phyloP scores from a whole-genome alignment of 495 filamentous ascomycete species.

The Penicillium malachiteum region DNA sequence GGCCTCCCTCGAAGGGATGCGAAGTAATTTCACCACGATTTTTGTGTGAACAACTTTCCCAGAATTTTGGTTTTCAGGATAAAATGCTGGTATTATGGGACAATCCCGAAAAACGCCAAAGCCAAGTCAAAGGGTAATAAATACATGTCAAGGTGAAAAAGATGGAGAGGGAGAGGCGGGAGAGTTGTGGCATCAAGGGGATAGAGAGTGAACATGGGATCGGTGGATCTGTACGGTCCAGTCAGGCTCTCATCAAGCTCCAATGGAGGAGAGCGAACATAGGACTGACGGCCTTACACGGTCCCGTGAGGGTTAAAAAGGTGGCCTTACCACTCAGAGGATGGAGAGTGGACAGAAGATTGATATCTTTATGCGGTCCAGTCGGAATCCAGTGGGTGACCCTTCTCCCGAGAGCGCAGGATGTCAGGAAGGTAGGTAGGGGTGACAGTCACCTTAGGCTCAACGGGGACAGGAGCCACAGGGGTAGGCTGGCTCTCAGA shows the following conservation, averaged over 20 bases:
- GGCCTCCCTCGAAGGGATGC: not conserved
- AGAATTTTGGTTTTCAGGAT: constrained; percentile 2
- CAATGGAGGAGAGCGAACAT: too few relatives aligned
- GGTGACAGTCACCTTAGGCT: constrained; percentile 42
- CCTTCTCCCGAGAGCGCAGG: constrained; percentile 41
- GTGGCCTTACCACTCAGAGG: too few relatives aligned
- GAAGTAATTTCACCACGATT: constrained; percentile 10
- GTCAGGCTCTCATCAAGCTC: constrained; percentile 49
- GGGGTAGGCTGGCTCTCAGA: constrained; percentile 38
- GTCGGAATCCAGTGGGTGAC: constrained; percentile 59
- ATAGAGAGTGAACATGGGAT: constrained; percentile 3
- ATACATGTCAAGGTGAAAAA: constrained; percentile 30
- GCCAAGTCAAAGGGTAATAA: constrained; percentile 32
- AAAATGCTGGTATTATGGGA: constrained; percentile 30
- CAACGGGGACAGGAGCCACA: constrained; percentile 31
- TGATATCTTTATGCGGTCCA: constrained; percentile 47
- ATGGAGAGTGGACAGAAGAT: constrained; percentile 1
- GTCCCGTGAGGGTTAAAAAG: too few relatives aligned
- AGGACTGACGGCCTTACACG: too few relatives aligned
- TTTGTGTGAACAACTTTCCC: constrained; percentile 17
- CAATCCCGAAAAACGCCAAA: constrained; percentile 44
- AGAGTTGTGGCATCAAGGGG: constrained; percentile 2
- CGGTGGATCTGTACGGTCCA: constrained; percentile 47
- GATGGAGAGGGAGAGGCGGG: not conserved
- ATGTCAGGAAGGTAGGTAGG: constrained; percentile 45